Conservation (phyloP, 2,329 filamentous ascomycete species). For the Pyricularia pennisetigena region DNA sequence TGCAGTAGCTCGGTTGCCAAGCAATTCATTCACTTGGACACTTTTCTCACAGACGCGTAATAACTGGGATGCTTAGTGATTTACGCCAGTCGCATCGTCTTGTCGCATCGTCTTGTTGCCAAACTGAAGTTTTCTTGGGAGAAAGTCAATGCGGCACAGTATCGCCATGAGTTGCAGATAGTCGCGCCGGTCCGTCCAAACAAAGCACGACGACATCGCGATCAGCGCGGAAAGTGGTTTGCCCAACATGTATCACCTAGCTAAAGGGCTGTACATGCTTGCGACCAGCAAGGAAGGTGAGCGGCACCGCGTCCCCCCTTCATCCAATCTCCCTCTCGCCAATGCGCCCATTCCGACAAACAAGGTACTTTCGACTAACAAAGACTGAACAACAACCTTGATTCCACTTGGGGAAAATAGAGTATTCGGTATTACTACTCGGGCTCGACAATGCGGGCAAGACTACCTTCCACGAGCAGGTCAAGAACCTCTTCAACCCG, state of each 20-base stretch:
- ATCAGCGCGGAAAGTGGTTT: neutral
- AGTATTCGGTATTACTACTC: constrained; percentile 94
- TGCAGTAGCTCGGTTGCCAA: neutral
- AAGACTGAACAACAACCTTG: neutral
- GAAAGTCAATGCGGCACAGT: neutral
- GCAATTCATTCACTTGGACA: neutral
- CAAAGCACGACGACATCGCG: neutral
- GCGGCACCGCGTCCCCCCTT: constrained; percentile 10
- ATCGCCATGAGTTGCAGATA: constrained; percentile 1
- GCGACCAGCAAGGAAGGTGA: constrained; percentile 93
- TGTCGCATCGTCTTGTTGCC: neutral
- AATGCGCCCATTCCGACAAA: neutral
- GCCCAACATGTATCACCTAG: constrained; percentile 80
- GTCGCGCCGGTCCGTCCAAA: neutral
- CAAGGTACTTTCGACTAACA: neutral
- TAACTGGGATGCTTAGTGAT: neutral
- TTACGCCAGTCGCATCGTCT: neutral
- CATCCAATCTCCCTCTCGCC: constrained; percentile 1
- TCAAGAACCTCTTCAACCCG: constrained; percentile 76
- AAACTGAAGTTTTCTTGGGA: neutral
- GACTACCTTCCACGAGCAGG: constrained; percentile 94
- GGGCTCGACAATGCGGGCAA: constrained; percentile 98
- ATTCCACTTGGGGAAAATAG: constrained; percentile 30
- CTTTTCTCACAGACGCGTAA: neutral
- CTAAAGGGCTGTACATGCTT: constrained; percentile 88